A percentile compares a stretch with the other conserved stretches of the same genome.
Evolutionary conservation across 495 filamentous ascomycete species (phyloP).

Genomic region (Trypethelium eluteriae): DNA sequence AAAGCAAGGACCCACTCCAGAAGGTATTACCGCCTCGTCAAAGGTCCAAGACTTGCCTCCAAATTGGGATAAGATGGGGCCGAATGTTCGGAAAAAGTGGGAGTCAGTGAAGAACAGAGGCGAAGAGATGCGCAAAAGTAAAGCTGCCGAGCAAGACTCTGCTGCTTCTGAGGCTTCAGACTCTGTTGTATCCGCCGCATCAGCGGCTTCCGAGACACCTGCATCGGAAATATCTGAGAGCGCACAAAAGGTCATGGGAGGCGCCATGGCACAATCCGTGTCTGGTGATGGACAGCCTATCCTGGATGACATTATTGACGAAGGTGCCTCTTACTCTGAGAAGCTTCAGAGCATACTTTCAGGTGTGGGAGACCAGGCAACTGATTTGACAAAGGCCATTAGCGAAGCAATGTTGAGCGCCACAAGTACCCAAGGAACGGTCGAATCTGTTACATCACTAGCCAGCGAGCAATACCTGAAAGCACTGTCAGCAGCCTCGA

Average conservation of each 20-base stretch:
- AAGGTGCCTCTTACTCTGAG: constrained; percentile 43
- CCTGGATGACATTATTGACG: constrained; percentile 49
- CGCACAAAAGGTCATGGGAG: constrained; percentile 43
- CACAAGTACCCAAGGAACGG: constrained; percentile 38
- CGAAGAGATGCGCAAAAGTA: constrained; percentile 33
- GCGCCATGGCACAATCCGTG: constrained; percentile 49
- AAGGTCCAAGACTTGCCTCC: constrained; percentile 4
- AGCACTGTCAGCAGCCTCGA: constrained; percentile 51
- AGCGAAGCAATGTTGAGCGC: constrained; percentile 42
- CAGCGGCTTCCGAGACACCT: constrained; percentile 24
- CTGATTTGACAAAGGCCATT: constrained; percentile 47
- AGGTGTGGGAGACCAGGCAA: constrained; percentile 44
- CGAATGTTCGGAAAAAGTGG: neutral
- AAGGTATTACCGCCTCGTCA: neutral
- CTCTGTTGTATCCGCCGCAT: constrained; percentile 23
- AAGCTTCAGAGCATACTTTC: constrained; percentile 45
- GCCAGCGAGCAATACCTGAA: constrained; percentile 50
- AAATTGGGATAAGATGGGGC: constrained; percentile 6
- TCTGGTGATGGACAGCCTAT: constrained; percentile 45
- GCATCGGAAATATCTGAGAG: constrained; percentile 18
- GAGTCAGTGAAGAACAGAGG: constrained; percentile 10
- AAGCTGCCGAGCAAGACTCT: constrained; percentile 27
- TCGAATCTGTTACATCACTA: constrained; percentile 42
- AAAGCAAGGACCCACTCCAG: constrained; percentile 6
- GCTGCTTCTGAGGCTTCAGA: constrained; percentile 8